Base-by-base conservation (phyloP, 2,329 filamentous ascomycete species). In the Camillea tinctor region DNA sequence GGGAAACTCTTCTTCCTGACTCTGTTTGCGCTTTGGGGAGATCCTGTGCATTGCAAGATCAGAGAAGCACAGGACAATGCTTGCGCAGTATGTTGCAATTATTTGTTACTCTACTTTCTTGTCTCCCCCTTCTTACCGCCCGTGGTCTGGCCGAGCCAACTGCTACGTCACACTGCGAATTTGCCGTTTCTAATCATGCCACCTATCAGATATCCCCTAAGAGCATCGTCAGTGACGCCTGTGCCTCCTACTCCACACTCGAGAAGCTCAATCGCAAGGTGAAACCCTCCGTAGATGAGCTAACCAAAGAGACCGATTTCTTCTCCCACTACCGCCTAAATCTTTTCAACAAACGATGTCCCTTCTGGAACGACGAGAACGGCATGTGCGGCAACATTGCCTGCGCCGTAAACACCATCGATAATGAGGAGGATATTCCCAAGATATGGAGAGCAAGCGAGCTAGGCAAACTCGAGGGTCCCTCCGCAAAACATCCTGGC, bases 301-400 rank as follows among this genome's bases (percentile, higher is more conserved):
- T 99, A 52, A 96, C 92, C 0, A 86, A 86, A 68, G 87, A 90
- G 56, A 96, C 94, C 75, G 95, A 99, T 77, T 99, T 97, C 84
- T 99, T 99, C 78, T 94, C 94, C 56, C 93, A 98, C 77, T 99
- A 98, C 79, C 89, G 95, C 60, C 80, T 99, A 52, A 98, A 97
- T 74, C 84, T 99, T 20, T 99, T 92, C 77, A 90, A 96, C 76
- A 97, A 95, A 76, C 87, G 86, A 77, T 99, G 95, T 72, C 95
- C 95, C 0, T 99, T 98, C 75, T 99, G 95, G 94, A 86, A 88
- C 72, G 95, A 99, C 75, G 89, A 93, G 63, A 90, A 90, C 76
- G 92, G 92, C 75, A 91, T 97, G 84, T 99, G 95, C 76, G 95
- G 93, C 66, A 99, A 99, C 77, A 93, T 96, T 68, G 95, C 93